Evolutionary conservation across 2,329 filamentous ascomycete species (phyloP), one percentile per base, ranked within the genome.

Genomic region (Parascedosporium putredinis): DNA sequence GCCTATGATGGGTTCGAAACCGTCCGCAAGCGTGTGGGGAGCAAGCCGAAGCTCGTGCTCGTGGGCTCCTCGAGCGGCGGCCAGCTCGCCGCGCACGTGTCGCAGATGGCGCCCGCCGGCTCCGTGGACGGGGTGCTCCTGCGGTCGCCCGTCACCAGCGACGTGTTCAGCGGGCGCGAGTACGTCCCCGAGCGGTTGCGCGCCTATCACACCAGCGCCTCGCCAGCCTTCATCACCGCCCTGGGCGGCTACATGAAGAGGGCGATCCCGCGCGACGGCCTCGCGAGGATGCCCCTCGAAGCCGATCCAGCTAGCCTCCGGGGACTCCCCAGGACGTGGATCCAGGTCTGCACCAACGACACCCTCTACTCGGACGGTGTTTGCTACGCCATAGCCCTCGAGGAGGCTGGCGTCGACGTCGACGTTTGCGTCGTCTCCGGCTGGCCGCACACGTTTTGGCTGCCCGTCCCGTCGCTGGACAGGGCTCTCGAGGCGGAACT

Each of bases 401-500:
- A 58, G 36, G 58, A 62, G 10, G 64, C 62, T 3, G 68, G 67
- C 9, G 62, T 67, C 1, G 62, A 68, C 10, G 67, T 74, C 0
- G 62, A 57, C 50, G 56, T 72, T 5, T 65, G 70, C 54, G 63
- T 74, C 2, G 63, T 73, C 24, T 52, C 56, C 49, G 72, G 72
- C 7, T 75, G 67, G 64, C 72, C 73, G 16, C 73, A 76, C 61
- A 76, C 73, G 6, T 76, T 74, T 55, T 76, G 74, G 73, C 56
- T 76, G 51, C 66, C 69, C 59, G 66, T 66, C 18, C 71, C 69
- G 29, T 59, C 66, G 50, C 55, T 74, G 55, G 57, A 64, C 10
- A 60, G 63, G 55, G 67, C 71, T 5, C 55, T 67, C 14, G 56
- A 62, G 54, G 70, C 67, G 7, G 72, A 76, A 45, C 56, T 54